Conservation (phyloP, 768 basidiomycete species). For the Multifurca ochricompacta region DNA sequence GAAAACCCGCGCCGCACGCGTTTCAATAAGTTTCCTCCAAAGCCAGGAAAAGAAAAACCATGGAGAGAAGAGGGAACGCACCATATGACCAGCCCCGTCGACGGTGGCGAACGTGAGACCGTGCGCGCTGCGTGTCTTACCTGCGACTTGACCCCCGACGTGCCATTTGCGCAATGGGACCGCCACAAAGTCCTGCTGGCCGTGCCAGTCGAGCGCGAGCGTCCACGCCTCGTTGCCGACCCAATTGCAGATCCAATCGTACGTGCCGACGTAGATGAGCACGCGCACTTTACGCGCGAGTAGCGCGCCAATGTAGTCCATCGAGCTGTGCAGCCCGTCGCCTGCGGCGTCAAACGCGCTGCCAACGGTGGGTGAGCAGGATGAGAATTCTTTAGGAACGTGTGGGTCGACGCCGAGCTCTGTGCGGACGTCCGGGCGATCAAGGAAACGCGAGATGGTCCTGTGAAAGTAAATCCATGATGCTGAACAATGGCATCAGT, state of each 20-base stretch:
- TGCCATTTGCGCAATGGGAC: conserved; percentile 45
- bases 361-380: conserved; percentile 37
- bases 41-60: not conserved
- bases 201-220: conserved; percentile 51
- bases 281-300: conserved; percentile 48
- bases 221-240: conserved; percentile 60
- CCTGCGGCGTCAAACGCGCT: conserved; percentile 38
- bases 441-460: conserved; percentile 53
- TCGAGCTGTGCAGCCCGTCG: conserved; percentile 32
- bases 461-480: conserved; percentile 27
- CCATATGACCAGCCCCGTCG: conserved; percentile 70
- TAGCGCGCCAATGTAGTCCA: conserved; percentile 41
- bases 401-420: conserved; percentile 56
- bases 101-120: conserved; percentile 58
- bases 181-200: conserved; percentile 38
- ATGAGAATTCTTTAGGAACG: conserved; percentile 32
- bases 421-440: conserved; percentile 43
- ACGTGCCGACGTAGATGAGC: conserved; percentile 47
- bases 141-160: conserved; percentile 45
- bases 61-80: conserved; percentile 20
- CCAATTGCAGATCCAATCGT: conserved; percentile 56
- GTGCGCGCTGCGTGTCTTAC: conserved; percentile 43
- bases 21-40: not conserved
- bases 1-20: not conserved
- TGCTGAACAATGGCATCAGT: not conserved